Conservation (phyloP, 148 eudicot genomes). For the Chenopodium suecicum region DNA sequence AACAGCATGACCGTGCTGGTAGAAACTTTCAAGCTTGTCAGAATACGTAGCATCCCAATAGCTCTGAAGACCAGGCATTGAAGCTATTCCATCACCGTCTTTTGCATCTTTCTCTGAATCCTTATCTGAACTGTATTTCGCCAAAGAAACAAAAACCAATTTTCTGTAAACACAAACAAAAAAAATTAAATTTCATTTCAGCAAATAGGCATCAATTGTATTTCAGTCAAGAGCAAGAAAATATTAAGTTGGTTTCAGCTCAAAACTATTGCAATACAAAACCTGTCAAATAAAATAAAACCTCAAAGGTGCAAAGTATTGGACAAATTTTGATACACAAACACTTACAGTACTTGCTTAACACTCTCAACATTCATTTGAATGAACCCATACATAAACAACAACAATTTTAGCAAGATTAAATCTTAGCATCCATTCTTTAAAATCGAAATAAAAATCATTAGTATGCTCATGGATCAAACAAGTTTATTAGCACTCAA, state of each 20-base stretch:
- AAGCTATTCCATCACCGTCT: constrained; percentile 67
- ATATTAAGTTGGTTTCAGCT: not conserved
- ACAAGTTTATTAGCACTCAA: too few species aligned
- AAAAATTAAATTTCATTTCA: not conserved
- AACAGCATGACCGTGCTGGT: constrained; percentile 95
- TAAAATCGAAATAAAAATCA: too few species aligned
- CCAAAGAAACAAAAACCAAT: not conserved
- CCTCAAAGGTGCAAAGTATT: not conserved
- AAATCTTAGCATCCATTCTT: too few species aligned
- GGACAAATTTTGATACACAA: too few species aligned
- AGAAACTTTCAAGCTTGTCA: constrained; percentile 81
- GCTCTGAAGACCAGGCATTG: constrained; percentile 96
- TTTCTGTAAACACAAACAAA: not conserved
- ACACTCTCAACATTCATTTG: too few species aligned
- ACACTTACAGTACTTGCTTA: too few species aligned
- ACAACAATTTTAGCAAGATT: too few species aligned
- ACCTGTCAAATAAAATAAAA: not conserved
- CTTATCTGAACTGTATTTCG: constrained; percentile 75
- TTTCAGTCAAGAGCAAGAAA: not conserved
- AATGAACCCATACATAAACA: too few species aligned
- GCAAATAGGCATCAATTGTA: not conserved
- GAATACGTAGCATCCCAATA: constrained; percentile 92
- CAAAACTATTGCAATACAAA: not conserved
- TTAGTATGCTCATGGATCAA: too few species aligned
- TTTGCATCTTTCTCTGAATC: constrained; percentile 85